phyloP scores from a whole-genome alignment of 768 basidiomycete genomes.

The Rhodosporidiobolus odoratus region DNA sequence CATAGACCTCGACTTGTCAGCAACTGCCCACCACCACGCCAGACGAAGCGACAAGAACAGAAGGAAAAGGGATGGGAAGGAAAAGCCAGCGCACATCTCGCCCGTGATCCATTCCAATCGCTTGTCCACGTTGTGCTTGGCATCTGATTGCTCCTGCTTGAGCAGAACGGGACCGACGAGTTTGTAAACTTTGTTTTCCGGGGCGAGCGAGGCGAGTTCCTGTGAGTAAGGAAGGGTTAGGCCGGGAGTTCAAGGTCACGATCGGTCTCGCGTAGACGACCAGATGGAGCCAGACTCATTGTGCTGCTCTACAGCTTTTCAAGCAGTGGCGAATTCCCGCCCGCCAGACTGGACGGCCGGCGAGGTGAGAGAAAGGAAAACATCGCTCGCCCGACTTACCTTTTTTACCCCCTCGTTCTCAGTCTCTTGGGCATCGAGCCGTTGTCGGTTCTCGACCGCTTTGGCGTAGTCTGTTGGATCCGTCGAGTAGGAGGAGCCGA shows the following conservation, averaged over 20 bases:
- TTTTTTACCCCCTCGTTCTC: slow-evolving; percentile 91
- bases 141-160: slow-evolving; percentile 80
- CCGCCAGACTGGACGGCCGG: background rate
- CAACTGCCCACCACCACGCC: background rate
- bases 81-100: slow-evolving; percentile 64
- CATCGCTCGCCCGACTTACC: too few species aligned
- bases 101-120: slow-evolving; percentile 78
- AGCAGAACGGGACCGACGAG: slow-evolving; percentile 84
- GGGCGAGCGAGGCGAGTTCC: slow-evolving; percentile 74
- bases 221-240: slow-evolving; percentile 44
- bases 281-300: background rate
- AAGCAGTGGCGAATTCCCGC: background rate
- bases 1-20: slow-evolving; percentile 24
- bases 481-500: background rate
- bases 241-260: background rate
- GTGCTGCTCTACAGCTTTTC: background rate
- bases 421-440: slow-evolving; percentile 79
- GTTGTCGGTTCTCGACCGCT: slow-evolving; percentile 72
- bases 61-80: background rate
- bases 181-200: slow-evolving; percentile 79
- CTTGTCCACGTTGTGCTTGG: slow-evolving; percentile 79
- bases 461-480: slow-evolving; percentile 57
- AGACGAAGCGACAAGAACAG: too few species aligned
- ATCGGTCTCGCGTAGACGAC: too few species aligned
- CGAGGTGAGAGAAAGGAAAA: background rate